Evolutionary conservation across 2,329 filamentous ascomycete species (phyloP), one percentile per base, ranked within the genome.

Genomic region (Torrubiellomyces zombiae): DNA sequence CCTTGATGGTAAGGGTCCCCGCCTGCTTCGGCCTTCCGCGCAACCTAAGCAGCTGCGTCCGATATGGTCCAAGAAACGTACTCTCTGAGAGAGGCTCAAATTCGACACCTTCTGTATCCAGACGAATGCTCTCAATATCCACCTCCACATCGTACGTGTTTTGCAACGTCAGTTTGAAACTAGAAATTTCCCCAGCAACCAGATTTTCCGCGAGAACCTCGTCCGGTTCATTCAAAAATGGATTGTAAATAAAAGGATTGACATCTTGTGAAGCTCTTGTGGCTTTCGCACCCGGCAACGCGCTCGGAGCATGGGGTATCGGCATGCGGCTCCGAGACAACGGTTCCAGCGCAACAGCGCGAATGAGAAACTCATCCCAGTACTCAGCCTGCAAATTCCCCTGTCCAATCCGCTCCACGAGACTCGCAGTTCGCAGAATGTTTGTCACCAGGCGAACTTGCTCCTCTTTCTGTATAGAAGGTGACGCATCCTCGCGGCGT

Each of bases 141-240:
- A 98, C 56, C 32, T 94, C 82, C 35, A 95, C 76, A 31, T 95
- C 86, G 38, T 83, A 94, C 0, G 85, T 82, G 38, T 98, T 98
- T 43, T 95, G 89, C 11, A 98, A 57, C 2, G 78, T 83, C 16
- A 95, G 64, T 37, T 68, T 67, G 48, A 94, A 93, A 4, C 66
- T 71, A 3, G 79, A 74, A 29, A 67, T 53, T 47, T 95, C 85
- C 10, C 73, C 75, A 4, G 80, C 73, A 12, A 95, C 79, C 16
- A 94, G 58, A 1, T 82, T 65, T 30, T 83, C 72, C 9, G 66
- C 56, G 2, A 61, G 57, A 14, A 63, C 62, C 25, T 75, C 62
- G 20, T 69, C 63, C 0, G 62, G 51, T 26, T 63, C 63, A 48
- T 83, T 82, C 12, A 83, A 53, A 41, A 94, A 95, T 1, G 89